Evolutionary conservation across 73 alveolate genomes (phyloP), one percentile per base, ranked within the genome.

Genomic region (Halteria grandinella): DNA sequence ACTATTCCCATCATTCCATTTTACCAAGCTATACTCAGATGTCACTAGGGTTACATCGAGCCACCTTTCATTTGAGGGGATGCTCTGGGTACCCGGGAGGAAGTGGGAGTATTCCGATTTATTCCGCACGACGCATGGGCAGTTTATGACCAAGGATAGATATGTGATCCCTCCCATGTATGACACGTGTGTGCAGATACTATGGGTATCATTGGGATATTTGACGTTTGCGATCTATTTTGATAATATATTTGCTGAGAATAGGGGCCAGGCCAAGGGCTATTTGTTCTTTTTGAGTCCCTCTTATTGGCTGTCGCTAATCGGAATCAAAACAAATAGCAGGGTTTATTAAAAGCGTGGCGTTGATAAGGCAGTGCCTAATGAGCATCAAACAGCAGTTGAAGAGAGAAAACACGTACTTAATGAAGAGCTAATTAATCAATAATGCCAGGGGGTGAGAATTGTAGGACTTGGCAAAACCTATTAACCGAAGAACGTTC

Each of bases 71-170:
- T 72, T 37, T 17, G 78, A 55, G 15, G 31, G 36, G 55, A 12
- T 75, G 60, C 43, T 27, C 57, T 66, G 71, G 79, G 53, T 75
- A 25, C 34, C 66, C 0, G 77, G 75, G 17, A 37, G 87, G 21
- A 27, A 55, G 7, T 28, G 54, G 29, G 69, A 24, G 12, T 55
- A 39, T 28, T 15, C 25, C 4, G 87, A 75, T 36, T n/a, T 75
- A 43, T 75, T 18, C 28, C 20, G 18, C 17, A 10, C 3, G 33
- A 39, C 43, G 11, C 17, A 2, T 12, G 87, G 87, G 15, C 28
- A 37, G 47, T 58, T 75, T 20, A 29, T 21, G 14, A 18, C 23
- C 24, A 72, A 72, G 1, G 55, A 18, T 0, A 12, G 17, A 10
- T 75, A 75, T 49, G 7, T 14, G 10, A 77, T 59, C 20, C 62